phyloP scores from a whole-genome alignment of 768 basidiomycete genomes.

The Boletus rufocinnamomeus region DNA sequence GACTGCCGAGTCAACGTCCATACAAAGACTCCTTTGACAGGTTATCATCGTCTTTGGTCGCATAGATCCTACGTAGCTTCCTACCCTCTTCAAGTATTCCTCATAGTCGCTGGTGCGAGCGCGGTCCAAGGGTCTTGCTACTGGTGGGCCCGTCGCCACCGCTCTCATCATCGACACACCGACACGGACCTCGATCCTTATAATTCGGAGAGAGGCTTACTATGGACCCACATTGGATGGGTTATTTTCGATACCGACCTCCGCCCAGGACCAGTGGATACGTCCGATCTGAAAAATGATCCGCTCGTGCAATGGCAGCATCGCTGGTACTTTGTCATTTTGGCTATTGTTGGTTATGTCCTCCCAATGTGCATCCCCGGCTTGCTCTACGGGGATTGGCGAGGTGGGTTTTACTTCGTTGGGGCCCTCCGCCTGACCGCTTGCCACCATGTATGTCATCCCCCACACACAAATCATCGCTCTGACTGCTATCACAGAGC shows the following conservation, averaged over 20 bases:
- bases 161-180: conserved; percentile 82
- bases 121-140: conserved; percentile 85
- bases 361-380: conserved; percentile 72
- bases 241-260: conserved; percentile 76
- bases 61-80: conserved; percentile 82
- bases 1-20: neutral
- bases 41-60: conserved; percentile 86
- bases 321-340: conserved; percentile 64
- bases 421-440: conserved; percentile 70
- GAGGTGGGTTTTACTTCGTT: conserved; percentile 75
- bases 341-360: conserved; percentile 67
- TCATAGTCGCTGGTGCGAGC: conserved; percentile 75
- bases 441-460: conserved; percentile 72
- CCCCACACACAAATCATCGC: neutral
- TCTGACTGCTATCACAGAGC: conserved; percentile 45
- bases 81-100: conserved; percentile 65
- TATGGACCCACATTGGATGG: conserved; percentile 86
- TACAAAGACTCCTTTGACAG: conserved; percentile 34
- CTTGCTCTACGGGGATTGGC: conserved; percentile 72
- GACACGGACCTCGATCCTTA: conserved; percentile 89
- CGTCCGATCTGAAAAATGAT: conserved; percentile 72
- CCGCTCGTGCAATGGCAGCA: conserved; percentile 78
- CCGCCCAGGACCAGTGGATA: conserved; percentile 69
- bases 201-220: conserved; percentile 72
- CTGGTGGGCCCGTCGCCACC: conserved; percentile 86